A percentile compares a stretch with the other conserved stretches of the same genome.
Evolutionary conservation across 306 rosid species (phyloP).

Genomic region (Quercus parvula): DNA sequence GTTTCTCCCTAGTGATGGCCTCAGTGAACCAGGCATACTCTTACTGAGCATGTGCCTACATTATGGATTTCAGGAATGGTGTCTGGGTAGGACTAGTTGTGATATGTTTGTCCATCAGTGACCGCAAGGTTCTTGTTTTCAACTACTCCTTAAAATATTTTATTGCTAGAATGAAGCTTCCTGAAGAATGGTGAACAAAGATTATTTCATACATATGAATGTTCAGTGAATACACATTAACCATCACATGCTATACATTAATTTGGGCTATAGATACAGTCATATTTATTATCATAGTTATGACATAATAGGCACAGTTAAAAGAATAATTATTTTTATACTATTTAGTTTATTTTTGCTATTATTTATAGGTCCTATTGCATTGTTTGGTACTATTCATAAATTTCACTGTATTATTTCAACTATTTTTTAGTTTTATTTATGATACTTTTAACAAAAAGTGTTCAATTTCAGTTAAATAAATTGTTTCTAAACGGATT

Average conservation of each 20-base stretch:
- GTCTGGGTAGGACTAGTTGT: background rate
- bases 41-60: conserved; percentile 10
- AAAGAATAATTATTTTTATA: no score
- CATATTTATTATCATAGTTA: background rate
- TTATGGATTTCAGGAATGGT: background rate
- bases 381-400: no score
- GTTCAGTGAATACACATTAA: background rate
- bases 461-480: no score
- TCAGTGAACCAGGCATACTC: conserved; percentile 2
- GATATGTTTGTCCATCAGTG: background rate
- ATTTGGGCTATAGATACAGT: background rate
- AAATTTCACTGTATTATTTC: no score
- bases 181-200: background rate
- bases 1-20: conserved; percentile 41
- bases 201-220: background rate
- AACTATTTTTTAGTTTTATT: no score
- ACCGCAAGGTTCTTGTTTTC: background rate
- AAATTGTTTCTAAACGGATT: no score
- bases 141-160: background rate
- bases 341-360: no score
- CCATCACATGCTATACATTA: background rate
- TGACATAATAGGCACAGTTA: background rate
- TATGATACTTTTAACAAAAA: no score
- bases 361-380: fast-evolving
- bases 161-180: background rate